Evolutionary conservation across 345 rosid species (phyloP).

Genomic region (Brassica carinata): DNA sequence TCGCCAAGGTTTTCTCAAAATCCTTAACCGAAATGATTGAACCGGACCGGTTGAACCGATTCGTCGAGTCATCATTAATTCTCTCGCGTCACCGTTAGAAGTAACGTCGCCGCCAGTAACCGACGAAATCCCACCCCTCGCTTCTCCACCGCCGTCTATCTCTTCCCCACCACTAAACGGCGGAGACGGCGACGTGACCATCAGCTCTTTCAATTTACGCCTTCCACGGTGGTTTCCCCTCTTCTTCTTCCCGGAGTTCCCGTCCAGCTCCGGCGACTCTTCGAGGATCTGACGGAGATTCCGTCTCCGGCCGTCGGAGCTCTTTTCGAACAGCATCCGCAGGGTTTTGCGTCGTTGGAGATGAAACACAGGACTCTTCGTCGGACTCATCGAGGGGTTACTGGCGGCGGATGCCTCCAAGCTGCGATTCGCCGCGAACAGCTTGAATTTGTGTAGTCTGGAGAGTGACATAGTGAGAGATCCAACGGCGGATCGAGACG

Average conservation of each 20-base stretch:
- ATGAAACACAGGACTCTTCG: constrained; percentile 35
- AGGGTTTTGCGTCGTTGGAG: constrained; percentile 42
- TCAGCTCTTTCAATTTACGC: constrained; percentile 32
- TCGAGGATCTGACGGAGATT: constrained; percentile 40
- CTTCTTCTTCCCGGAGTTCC: constrained; percentile 29
- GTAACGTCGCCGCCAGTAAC: neutral
- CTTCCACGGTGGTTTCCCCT: constrained; percentile 28
- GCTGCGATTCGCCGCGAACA: constrained; percentile 34
- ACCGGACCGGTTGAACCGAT: constrained; percentile 28
- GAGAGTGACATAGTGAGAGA: constrained; percentile 35
- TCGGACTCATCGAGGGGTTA: constrained; percentile 36
- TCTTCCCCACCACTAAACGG: constrained; percentile 20
- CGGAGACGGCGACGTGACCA: constrained; percentile 38
- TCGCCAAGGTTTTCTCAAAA: constrained; percentile 41
- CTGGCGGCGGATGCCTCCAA: constrained; percentile 14
- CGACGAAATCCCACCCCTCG: constrained; percentile 1
- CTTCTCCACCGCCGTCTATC: constrained; percentile 10
- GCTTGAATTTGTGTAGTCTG: constrained; percentile 33
- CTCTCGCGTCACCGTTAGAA: constrained; percentile 31
- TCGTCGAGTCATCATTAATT: constrained; percentile 16
- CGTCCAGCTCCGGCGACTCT: constrained; percentile 32
- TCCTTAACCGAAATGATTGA: constrained; percentile 37
- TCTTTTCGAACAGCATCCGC: constrained; percentile 37
- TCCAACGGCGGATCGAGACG: constrained; percentile 18
- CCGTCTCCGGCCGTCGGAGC: constrained; percentile 32